These are phyloP conservation scores for Ambrosia trifida DNA, from an alignment of 129 eudicot species.

Conservation along the genomic window DNA sequence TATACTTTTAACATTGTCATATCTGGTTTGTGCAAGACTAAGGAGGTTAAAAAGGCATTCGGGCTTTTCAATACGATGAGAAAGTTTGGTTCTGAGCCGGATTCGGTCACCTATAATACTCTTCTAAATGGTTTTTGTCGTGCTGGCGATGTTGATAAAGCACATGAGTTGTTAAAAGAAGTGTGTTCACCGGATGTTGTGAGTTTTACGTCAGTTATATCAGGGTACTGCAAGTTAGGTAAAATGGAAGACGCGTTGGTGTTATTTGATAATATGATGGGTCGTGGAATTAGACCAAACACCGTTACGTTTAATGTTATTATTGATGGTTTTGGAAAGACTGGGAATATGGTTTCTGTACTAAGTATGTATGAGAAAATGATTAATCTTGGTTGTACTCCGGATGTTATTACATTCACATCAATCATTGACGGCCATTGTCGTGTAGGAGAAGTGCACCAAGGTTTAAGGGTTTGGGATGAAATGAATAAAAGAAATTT, in stretches of 20 bases:
- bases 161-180: constrained; percentile 50
- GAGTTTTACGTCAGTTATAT: constrained; percentile 72
- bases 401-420: constrained; percentile 81
- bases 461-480: constrained; percentile 58
- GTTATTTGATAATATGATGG: constrained; percentile 61
- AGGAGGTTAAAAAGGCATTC: constrained; percentile 61
- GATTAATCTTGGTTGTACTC: constrained; percentile 50
- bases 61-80: constrained; percentile 50
- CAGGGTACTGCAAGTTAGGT: constrained; percentile 70
- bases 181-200: constrained; percentile 66
- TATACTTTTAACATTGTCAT: constrained; percentile 69
- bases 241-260: constrained; percentile 55
- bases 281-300: constrained; percentile 59
- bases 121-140: constrained; percentile 67
- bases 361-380: constrained; percentile 48
- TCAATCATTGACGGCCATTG: constrained; percentile 72
- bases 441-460: constrained; percentile 56
- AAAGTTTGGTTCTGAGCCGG: constrained; percentile 61
- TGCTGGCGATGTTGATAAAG: constrained; percentile 54
- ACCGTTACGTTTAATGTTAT: constrained; percentile 60
- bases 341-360: constrained; percentile 56
- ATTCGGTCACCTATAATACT: constrained; percentile 61
- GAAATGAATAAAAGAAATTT: constrained; percentile 59
- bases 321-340: constrained; percentile 82
- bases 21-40: constrained; percentile 65